A percentile compares a stretch with the other conserved stretches of the same genome.
Evolutionary conservation across 2,329 filamentous ascomycete species (phyloP).

Genomic region (Neonectria hederae): DNA sequence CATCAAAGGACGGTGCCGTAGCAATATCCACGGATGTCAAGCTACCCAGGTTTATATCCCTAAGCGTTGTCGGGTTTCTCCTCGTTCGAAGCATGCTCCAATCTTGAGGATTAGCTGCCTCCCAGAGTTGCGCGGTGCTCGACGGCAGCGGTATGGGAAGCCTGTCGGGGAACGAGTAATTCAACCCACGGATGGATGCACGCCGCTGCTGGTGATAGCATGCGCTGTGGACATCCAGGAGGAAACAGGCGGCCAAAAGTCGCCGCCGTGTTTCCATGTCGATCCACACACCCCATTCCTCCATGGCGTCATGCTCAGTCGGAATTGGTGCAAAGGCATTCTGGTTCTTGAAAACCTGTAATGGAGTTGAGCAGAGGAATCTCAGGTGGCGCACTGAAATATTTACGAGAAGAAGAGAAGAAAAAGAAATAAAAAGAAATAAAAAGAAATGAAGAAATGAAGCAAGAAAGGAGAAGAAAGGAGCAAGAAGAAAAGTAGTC

Average conservation of each 20-base stretch:
- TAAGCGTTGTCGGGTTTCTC: constrained; percentile 37
- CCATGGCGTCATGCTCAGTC: constrained; percentile 40
- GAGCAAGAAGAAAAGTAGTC: constrained; percentile 8
- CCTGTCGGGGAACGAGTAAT: constrained; percentile 47
- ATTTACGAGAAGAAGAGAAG: constrained; percentile 42
- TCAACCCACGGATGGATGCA: constrained; percentile 46
- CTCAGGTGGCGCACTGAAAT: constrained; percentile 14
- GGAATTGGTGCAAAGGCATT: constrained; percentile 39
- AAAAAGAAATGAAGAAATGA: no score
- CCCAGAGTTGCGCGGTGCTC: constrained; percentile 59
- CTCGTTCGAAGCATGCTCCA: constrained; percentile 55
- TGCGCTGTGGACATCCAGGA: constrained; percentile 65
- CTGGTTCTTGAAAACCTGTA: constrained; percentile 52
- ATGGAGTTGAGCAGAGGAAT: constrained; percentile 43
- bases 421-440: no score
- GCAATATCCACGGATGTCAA: constrained; percentile 50
- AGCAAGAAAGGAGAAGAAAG: constrained; percentile 30
- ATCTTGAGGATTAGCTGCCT: constrained; percentile 53
- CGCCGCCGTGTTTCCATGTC: constrained; percentile 62
- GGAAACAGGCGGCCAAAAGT: constrained; percentile 65
- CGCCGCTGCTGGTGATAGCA: constrained; percentile 62
- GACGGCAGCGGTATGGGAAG: constrained; percentile 59
- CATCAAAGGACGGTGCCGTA: constrained; percentile 51
- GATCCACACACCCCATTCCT: constrained; percentile 63
- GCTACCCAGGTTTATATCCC: constrained; percentile 44